Conservation (phyloP, 2,329 filamentous ascomycete genomes). For the Penicillium sp. region DNA sequence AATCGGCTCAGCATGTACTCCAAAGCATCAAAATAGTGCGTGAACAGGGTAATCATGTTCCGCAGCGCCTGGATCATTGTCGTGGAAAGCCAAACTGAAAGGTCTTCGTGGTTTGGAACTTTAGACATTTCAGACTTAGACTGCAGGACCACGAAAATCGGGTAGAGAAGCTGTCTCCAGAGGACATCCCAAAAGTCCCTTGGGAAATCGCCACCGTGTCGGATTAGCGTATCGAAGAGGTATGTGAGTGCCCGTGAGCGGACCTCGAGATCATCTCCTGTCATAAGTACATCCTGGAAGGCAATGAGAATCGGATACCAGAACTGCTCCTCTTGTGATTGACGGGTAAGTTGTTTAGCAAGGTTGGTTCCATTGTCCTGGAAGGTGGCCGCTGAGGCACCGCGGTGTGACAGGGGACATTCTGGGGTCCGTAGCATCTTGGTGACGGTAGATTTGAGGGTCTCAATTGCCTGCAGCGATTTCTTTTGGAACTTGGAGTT, state of each 20-base stretch:
- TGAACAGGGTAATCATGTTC: constrained; percentile 98
- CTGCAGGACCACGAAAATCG: constrained; percentile 96
- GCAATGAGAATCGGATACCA: constrained; percentile 99
- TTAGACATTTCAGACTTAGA: constrained; percentile 96
- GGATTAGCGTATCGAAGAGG: constrained; percentile 89
- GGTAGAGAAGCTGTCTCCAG: constrained; percentile 94
- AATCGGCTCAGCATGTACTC: constrained; percentile 99
- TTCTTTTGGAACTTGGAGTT: constrained; percentile 99
- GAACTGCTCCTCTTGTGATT: constrained; percentile 92
- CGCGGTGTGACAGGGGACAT: constrained; percentile 76
- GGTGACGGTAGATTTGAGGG: constrained; percentile 86
- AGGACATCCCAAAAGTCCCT: constrained; percentile 97
- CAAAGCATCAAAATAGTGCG: constrained; percentile 93
- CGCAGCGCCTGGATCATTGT: constrained; percentile 98
- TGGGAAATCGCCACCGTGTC: constrained; percentile 87
- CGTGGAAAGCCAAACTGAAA: constrained; percentile 97
- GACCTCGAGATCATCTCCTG: constrained; percentile 95
- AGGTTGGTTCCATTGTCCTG: constrained; percentile 48
- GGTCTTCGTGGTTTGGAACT: constrained; percentile 89
- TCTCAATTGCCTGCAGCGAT: constrained; percentile 91
- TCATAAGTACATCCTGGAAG: constrained; percentile 99
- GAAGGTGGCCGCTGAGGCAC: constrained; percentile 44
- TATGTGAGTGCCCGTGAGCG: constrained; percentile 85
- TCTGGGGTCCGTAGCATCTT: constrained; percentile 95
- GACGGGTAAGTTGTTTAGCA: constrained; percentile 66